These are phyloP conservation scores for Alternaria ventricosa DNA, from an alignment of 2,329 filamentous ascomycete species.

Conservation along the genomic window DNA sequence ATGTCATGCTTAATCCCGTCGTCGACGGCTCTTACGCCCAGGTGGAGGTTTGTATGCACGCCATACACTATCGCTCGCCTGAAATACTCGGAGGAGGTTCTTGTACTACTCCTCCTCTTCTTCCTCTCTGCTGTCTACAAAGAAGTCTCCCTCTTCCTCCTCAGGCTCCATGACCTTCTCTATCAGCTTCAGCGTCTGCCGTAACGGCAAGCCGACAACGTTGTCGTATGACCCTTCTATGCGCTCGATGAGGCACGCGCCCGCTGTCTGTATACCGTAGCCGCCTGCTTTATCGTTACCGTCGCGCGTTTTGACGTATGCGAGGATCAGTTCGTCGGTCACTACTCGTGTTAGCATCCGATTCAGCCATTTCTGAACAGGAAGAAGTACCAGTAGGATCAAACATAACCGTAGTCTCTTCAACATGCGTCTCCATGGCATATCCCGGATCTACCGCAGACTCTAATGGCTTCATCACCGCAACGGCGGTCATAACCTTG, in stretches of 20 bases:
- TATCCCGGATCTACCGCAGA: conserved; percentile 87
- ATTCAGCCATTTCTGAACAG: too few species aligned
- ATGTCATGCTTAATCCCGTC: neutral
- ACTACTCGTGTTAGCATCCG: conserved; percentile 45
- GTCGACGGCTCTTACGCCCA: neutral
- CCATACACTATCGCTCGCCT: neutral
- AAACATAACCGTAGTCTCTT: conserved; percentile 93
- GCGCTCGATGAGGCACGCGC: conserved; percentile 83
- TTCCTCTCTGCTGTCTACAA: conserved; percentile 23
- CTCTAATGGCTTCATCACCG: conserved; percentile 79
- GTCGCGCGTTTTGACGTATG: conserved; percentile 83
- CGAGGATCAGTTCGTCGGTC: conserved; percentile 82
- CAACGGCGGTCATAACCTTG: conserved; percentile 85
- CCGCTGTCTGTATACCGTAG: conserved; percentile 91
- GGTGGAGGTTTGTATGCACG: neutral
- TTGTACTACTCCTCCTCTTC: conserved; percentile 6
- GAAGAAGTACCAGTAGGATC: conserved; percentile 60
- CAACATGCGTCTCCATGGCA: conserved; percentile 77
- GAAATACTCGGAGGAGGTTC: neutral
- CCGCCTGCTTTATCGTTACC: conserved; percentile 96
- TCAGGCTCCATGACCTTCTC: conserved; percentile 86
- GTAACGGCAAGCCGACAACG: conserved; percentile 87
- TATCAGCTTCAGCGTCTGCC: conserved; percentile 78
- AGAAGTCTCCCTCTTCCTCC: conserved; percentile 44
- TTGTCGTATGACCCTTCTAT: conserved; percentile 93